Percentiles rank a stretch among this genome's conserved stretches.
Conservation (phyloP, 441 rosid genomes). For the Bocquillonia castaneifolia region DNA sequence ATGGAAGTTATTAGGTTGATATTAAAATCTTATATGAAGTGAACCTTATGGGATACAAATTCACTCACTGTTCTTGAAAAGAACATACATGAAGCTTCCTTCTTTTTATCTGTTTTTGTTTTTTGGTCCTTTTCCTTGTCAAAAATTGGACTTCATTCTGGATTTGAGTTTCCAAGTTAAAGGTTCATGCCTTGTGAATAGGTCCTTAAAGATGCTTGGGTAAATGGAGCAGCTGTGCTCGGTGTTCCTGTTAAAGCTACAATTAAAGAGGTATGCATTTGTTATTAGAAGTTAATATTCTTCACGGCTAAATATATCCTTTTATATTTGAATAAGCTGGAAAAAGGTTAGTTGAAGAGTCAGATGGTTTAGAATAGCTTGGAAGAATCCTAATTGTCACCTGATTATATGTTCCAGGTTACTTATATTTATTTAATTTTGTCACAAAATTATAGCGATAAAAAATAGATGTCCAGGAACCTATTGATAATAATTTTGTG, state of each 20-base stretch:
- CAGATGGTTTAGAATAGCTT: not conserved
- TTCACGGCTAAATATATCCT: not conserved
- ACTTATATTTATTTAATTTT: not conserved
- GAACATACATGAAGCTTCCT: not conserved
- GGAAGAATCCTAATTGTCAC: not conserved
- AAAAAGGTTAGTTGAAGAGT: not conserved
- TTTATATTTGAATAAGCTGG: not conserved
- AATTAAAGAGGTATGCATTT: conserved; percentile 74
- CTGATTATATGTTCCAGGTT: not conserved
- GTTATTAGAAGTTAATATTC: not conserved
- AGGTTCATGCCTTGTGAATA: conserved; percentile 26
- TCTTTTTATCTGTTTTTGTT: not conserved
- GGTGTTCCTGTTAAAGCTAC: conserved; percentile 97
- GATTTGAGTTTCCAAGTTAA: conserved; percentile 9
- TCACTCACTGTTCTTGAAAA: not conserved
- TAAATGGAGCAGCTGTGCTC: conserved; percentile 86
- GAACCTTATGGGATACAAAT: not conserved
- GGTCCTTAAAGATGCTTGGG: conserved; percentile 74
- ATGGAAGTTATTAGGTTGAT: not conserved
- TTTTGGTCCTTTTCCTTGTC: not conserved
- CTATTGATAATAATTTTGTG: not conserved
- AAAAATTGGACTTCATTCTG: not conserved
- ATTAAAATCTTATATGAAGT: not conserved
- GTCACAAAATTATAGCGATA: not conserved
- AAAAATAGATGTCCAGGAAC: not conserved